Evolutionary conservation across 78 protist genomes (phyloP).

Genomic region (Dictyostelium intermedium): DNA sequence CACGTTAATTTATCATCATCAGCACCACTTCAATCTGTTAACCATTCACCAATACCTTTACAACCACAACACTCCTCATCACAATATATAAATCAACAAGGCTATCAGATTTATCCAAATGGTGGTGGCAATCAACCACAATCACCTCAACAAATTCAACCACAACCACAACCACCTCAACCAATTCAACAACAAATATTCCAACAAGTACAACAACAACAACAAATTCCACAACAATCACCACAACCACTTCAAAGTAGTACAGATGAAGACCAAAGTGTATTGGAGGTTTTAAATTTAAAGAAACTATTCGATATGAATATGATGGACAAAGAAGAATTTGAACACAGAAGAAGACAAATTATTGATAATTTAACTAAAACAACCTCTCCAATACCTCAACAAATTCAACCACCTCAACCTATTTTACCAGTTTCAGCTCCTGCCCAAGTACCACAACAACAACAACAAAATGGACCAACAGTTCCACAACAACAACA

Average conservation of each 20-base stretch:
- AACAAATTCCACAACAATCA: not conserved
- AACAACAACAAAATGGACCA: not conserved
- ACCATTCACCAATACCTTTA: conserved; percentile 32
- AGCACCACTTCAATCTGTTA: conserved; percentile 48
- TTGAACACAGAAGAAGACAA: conserved; percentile 65
- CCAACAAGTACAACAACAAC: not conserved
- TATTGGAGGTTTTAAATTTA: conserved; percentile 45
- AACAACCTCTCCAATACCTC: conserved; percentile 51
- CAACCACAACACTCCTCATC: conserved; percentile 45
- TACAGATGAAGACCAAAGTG: conserved; percentile 52
- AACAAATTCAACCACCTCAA: not conserved
- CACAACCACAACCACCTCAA: not conserved
- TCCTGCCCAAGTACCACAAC: not conserved
- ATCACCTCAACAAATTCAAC: conserved; percentile 12
- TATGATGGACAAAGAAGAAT: conserved; percentile 77
- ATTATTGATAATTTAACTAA: conserved; percentile 63
- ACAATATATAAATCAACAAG: conserved; percentile 31
- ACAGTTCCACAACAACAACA: not conserved
- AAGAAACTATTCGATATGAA: conserved; percentile 54
- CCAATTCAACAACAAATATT: not conserved
- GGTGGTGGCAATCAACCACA: not conserved
- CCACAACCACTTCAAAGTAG: conserved; percentile 42
- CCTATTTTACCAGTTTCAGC: conserved; percentile 2
- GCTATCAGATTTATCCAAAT: not conserved
- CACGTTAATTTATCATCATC: conserved; percentile 30